A percentile compares a stretch with the other conserved stretches of the same genome.
Conservation (phyloP, 345 rosid species). For the Rhizophora mangle region DNA sequence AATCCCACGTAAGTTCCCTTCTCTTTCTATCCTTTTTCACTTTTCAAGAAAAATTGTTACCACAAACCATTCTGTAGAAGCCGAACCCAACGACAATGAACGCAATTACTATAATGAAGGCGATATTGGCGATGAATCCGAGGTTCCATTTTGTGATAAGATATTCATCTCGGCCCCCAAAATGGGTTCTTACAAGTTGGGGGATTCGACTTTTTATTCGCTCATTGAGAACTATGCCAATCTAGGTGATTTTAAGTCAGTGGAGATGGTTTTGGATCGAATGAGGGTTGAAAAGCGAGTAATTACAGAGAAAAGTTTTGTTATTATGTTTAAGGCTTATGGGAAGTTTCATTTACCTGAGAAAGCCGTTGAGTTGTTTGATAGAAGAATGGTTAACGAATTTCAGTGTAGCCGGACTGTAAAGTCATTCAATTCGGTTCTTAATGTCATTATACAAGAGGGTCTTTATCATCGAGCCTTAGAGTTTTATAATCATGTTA, state of each 20-base stretch:
- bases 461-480: conserved; percentile 54
- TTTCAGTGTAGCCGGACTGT: conserved; percentile 71
- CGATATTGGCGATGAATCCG: conserved; percentile 14
- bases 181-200: conserved; percentile 62
- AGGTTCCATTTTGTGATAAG: conserved; percentile 46
- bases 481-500: conserved; percentile 59
- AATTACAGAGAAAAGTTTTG: conserved; percentile 52
- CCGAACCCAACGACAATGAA: neutral
- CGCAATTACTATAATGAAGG: neutral
- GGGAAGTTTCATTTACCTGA: conserved; percentile 64
- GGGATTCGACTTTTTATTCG: conserved; percentile 76
- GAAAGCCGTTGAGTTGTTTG: conserved; percentile 62
- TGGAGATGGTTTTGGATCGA: conserved; percentile 56
- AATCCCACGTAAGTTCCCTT: conserved; percentile 29
- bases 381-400: conserved; percentile 47
- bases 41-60: conserved; percentile 6
- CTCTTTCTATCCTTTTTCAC: neutral
- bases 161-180: conserved; percentile 48
- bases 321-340: conserved; percentile 63
- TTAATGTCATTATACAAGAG: conserved; percentile 61
- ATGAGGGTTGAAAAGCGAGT: conserved; percentile 61
- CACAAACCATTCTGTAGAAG: neutral
- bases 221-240: conserved; percentile 57
- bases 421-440: conserved; percentile 81
- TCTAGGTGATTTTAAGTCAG: conserved; percentile 50